These are phyloP conservation scores for Amanita rimosa DNA, from an alignment of 768 basidiomycete species.

Conservation along the genomic window DNA sequence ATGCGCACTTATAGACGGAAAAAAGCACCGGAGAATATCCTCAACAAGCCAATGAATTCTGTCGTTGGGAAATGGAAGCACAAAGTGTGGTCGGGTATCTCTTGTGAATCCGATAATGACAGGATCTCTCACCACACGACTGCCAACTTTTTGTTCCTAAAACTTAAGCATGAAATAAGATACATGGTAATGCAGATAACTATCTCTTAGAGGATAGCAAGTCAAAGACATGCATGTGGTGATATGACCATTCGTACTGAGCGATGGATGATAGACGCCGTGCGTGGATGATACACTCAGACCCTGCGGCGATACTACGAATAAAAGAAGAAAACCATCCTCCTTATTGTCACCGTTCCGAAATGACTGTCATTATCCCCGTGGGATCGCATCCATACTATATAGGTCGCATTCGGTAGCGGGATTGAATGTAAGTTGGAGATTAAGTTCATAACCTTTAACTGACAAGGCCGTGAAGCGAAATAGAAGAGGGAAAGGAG, in stretches of 20 bases:
- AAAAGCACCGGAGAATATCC: not conserved
- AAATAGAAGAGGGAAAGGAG: too few relatives aligned
- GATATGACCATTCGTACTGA: too few relatives aligned
- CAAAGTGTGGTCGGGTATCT: constrained; percentile 50
- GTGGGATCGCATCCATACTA: constrained; percentile 84
- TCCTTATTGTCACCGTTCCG: constrained; percentile 58
- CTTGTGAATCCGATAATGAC: constrained; percentile 56
- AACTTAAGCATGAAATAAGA: constrained; percentile 74
- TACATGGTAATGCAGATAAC: constrained; percentile 60
- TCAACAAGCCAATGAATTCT: not conserved
- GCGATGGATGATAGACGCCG: not conserved
- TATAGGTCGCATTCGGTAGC: not conserved
- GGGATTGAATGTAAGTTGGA: constrained; percentile 3
- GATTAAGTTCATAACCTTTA: not conserved
- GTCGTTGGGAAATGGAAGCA: not conserved
- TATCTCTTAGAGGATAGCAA: not conserved
- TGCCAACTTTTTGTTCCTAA: constrained; percentile 49
- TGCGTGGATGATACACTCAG: not conserved
- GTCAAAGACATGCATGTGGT: not conserved
- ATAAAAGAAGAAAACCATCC: not conserved
- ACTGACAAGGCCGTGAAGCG: too few relatives aligned
- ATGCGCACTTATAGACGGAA: not conserved
- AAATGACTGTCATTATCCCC: constrained; percentile 65
- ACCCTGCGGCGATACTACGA: not conserved
- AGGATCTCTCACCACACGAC: constrained; percentile 76